phyloP scores from a whole-genome alignment of 306 rosid species.

The Amphicarpaea edgeworthii region DNA sequence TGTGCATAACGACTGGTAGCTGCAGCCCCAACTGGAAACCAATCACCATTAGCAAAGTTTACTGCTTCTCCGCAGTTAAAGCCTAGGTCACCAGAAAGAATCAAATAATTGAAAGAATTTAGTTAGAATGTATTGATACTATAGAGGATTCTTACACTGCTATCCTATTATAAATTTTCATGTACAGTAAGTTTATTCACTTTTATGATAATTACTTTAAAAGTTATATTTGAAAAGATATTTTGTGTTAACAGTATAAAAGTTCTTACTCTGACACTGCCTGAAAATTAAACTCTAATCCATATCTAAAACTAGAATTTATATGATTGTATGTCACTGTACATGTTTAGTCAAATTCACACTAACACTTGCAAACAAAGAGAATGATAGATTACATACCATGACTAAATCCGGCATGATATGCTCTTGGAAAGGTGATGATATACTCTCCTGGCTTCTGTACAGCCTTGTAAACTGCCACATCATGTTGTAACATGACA shows the following conservation, averaged over 20 bases:
- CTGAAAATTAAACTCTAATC: not conserved
- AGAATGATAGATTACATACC: slow-evolving; percentile 41
- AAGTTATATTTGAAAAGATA: too few relatives aligned
- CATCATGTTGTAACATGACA: slow-evolving; percentile 49
- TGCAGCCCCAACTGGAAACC: slow-evolving; percentile 54
- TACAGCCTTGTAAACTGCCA: slow-evolving; percentile 51
- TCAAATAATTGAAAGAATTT: not conserved
- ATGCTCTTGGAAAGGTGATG: slow-evolving; percentile 56
- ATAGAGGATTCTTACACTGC: not conserved
- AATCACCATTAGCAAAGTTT: slow-evolving; percentile 50
- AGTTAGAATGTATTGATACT: not conserved
- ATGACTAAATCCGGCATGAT: slow-evolving; percentile 64
- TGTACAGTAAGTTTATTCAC: too few relatives aligned
- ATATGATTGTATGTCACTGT: not conserved
- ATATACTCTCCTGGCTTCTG: slow-evolving; percentile 52
- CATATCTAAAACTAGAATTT: slow-evolving; percentile 2
- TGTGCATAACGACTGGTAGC: slow-evolving; percentile 48
- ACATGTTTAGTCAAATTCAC: not conserved
- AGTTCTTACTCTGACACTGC: not conserved
- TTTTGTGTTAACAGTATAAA: not conserved
- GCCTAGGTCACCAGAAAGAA: slow-evolving; percentile 40
- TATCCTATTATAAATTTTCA: too few relatives aligned
- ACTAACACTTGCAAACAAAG: too few relatives aligned
- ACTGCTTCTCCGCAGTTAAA: slow-evolving; percentile 55
- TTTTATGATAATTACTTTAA: too few relatives aligned